These are phyloP conservation scores for Haplosporangium sp. DNA, from an alignment of 371 early-diverging fungal genomes.

Conservation along the genomic window DNA sequence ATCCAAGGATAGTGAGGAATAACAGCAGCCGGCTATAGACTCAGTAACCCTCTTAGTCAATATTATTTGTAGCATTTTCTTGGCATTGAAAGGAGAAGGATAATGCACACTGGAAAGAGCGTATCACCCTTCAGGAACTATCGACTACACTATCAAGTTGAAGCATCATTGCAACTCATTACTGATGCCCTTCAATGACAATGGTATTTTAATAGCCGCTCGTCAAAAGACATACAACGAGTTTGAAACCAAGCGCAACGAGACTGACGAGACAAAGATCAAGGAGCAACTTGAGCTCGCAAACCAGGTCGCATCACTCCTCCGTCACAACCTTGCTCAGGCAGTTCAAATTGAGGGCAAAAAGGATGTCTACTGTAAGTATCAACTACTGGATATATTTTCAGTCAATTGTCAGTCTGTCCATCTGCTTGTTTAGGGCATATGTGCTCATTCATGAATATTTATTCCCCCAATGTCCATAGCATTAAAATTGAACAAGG, in stretches of 20 bases:
- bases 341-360: conserved; percentile 46
- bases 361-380: conserved; percentile 43
- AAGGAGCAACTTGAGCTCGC: conserved; percentile 57
- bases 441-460: background rate
- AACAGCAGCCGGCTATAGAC: background rate
- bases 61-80: too few relatives aligned
- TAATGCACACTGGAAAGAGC: too few relatives aligned
- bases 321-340: conserved; percentile 58
- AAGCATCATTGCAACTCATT: too few relatives aligned
- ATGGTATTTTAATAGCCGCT: conserved; percentile 20
- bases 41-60: background rate
- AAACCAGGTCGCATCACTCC: conserved; percentile 51
- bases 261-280: conserved; percentile 51
- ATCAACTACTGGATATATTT: background rate
- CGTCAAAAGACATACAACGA: conserved; percentile 51
- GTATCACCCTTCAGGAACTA: too few relatives aligned
- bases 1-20: background rate
- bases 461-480: background rate
- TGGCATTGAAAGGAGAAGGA: too few relatives aligned
- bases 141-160: too few relatives aligned
- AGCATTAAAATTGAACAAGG: conserved; percentile 37
- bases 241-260: conserved; percentile 49
- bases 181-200: background rate
- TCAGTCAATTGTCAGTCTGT: background rate
- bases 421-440: background rate